Base-by-base conservation (phyloP, 495 filamentous ascomycete genomes). In the Aspergillus taichungensis region DNA sequence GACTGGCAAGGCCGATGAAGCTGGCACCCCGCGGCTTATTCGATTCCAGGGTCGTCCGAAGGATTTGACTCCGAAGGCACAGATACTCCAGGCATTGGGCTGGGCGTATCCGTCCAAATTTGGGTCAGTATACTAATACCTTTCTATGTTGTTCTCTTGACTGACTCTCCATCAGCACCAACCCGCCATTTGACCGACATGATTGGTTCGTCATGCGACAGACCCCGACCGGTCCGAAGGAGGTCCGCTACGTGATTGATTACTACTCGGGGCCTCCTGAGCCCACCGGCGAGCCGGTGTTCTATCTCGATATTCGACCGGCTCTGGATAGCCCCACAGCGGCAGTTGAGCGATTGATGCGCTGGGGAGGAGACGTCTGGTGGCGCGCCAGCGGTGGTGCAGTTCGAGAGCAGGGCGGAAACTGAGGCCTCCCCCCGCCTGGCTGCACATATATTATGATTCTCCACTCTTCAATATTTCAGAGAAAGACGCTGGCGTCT, bases 341-440 rank as follows among this genome's bases (percentile, higher is more conserved):
- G 8, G 87, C 87, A 29, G 79, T 80, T 14, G 94, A 97, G 72
- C 77, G 94, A 43, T 59, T 88, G 48, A 75, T 94, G 63, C 68
- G 89, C 56, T 97, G 94, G 92, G 84, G 87, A 41, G 86, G 86
- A 10, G 88, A 95, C 68, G 80, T 94, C 5, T 98, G 92, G 92
- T 92, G 83, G 76, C 77, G 76, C 51, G 92, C 90, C 7, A 88
- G 82, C 47, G 92, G 92, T 3, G 83, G 71, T n/a, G 66, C 72
- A 27, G 73, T 67, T 7, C 73, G 84, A 30, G 63, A 66, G 49
- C 63, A 52, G 18, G 65, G 65, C n/a, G 40, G 32, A 35, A 54
- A 44, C 28, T 56, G 34, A 57, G 11, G n/a, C n/a, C n/a, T n/a
- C 36, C 8, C 5, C 28, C 12, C 27, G 18, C 30, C 30, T 30